Evolutionary conservation across 73 alveolate species (phyloP).

Genomic region (Stentor coeruleus): DNA sequence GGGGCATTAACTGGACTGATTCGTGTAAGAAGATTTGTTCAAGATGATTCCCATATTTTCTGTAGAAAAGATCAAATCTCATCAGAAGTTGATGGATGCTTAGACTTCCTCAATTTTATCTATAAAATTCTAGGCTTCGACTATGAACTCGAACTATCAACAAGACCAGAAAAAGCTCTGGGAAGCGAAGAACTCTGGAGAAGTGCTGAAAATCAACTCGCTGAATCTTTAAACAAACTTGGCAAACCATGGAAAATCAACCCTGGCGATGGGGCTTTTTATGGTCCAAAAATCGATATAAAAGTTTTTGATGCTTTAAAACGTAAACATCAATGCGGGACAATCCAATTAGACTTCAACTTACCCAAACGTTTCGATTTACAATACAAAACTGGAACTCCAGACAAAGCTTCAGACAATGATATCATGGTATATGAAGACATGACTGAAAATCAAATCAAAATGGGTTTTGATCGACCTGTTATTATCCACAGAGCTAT

Average conservation of each 20-base stretch:
- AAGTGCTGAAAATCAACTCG: constrained; percentile 88
- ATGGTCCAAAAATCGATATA: constrained; percentile 99
- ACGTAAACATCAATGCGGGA: constrained; percentile 99
- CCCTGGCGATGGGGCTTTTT: constrained; percentile 99
- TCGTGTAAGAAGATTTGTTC: constrained; percentile 98
- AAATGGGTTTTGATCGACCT: constrained; percentile 98
- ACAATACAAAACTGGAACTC: constrained; percentile 83
- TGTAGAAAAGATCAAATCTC: constrained; percentile 94
- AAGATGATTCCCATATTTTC: constrained; percentile 99
- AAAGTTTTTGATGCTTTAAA: constrained; percentile 97
- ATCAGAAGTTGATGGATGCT: constrained; percentile 33
- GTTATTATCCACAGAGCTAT: constrained; percentile 99
- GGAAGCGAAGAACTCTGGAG: constrained; percentile 97
- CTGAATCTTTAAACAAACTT: constrained; percentile 85
- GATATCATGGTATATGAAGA: constrained; percentile 37
- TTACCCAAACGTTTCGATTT: constrained; percentile 96
- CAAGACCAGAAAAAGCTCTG: constrained; percentile 91
- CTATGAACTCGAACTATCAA: constrained; percentile 87
- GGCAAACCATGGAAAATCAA: constrained; percentile 96
- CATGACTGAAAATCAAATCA: constrained; percentile 69
- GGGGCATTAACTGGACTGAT: constrained; percentile 99
- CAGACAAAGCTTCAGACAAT: constrained; percentile 43
- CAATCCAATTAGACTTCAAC: constrained; percentile 95
- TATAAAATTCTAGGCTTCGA: constrained; percentile 65
- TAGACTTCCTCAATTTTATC: not conserved